These are phyloP conservation scores for Clarireedia sp. DNA, from an alignment of 2,329 filamentous ascomycete species.

Conservation along the genomic window DNA sequence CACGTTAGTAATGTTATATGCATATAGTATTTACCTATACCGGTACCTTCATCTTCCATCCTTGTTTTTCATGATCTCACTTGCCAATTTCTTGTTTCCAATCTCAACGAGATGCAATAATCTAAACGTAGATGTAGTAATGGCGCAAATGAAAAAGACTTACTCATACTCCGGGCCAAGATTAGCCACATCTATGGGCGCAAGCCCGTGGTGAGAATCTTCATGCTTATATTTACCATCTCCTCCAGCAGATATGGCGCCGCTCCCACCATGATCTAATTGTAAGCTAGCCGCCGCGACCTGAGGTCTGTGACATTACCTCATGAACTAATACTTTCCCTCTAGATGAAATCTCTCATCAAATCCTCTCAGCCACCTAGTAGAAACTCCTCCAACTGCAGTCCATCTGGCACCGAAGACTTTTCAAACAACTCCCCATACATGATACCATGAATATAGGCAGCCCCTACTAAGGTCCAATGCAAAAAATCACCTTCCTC, in stretches of 20 bases:
- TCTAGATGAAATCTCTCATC: no score
- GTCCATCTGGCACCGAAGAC: no score
- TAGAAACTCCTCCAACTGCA: no score
- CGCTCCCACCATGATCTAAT: background rate
- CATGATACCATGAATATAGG: no score
- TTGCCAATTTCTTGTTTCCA: background rate
- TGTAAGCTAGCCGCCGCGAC: background rate
- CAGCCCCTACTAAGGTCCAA: no score
- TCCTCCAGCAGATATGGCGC: background rate
- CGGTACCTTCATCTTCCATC: background rate
- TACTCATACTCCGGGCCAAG: background rate
- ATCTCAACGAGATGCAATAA: no score
- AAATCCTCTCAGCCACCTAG: no score
- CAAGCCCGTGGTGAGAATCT: background rate
- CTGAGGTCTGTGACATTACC: no score
- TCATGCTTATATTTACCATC: background rate
- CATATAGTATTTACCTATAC: background rate
- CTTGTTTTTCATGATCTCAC: background rate
- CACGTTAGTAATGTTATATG: no score
- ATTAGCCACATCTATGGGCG: background rate
- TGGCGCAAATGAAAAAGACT: background rate
- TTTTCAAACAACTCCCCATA: no score
- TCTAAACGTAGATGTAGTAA: background rate
- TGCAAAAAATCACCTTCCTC: no score
- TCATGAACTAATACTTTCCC: no score